Evolutionary conservation across 1,284 basidiomycete species (phyloP).

Genomic region (Heliocybe sulcata): DNA sequence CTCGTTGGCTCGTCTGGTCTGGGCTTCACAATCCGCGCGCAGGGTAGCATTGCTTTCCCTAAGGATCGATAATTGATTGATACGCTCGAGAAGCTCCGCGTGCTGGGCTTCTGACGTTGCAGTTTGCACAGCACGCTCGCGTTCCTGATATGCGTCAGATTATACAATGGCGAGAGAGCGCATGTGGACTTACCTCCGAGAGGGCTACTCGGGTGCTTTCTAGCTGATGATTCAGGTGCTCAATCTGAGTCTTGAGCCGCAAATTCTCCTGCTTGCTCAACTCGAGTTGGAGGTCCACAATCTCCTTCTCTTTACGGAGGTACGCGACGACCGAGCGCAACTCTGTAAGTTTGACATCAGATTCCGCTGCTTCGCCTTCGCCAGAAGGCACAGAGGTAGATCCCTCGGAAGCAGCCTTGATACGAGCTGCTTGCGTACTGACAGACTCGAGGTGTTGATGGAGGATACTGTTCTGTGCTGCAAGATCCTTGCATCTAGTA

Average conservation of each 20-base stretch:
- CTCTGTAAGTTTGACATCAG: conserved; percentile 59
- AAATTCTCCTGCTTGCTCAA: conserved; percentile 80
- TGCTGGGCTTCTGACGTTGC: conserved; percentile 76
- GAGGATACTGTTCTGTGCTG: conserved; percentile 71
- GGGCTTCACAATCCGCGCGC: conserved; percentile 65
- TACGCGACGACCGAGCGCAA: conserved; percentile 79
- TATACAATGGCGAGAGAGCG: not conserved
- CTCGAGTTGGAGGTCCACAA: conserved; percentile 82
- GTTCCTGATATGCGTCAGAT: conserved; percentile 45
- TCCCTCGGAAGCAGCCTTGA: conserved; percentile 54
- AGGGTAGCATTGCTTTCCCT: conserved; percentile 87
- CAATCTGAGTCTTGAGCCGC: conserved; percentile 71
- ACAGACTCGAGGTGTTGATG: conserved; percentile 86
- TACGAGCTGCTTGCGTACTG: conserved; percentile 72
- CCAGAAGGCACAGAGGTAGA: conserved; percentile 29
- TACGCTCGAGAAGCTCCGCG: conserved; percentile 79
- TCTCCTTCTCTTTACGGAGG: conserved; percentile 85
- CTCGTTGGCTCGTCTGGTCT: conserved; percentile 57
- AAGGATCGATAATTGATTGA: conserved; percentile 82
- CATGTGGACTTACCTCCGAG: conserved; percentile 41
- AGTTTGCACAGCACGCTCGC: conserved; percentile 64
- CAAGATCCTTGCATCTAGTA: conserved; percentile 65
- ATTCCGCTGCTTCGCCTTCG: conserved; percentile 41
- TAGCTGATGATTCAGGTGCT: conserved; percentile 62
- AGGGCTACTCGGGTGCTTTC: conserved; percentile 64